phyloP scores from a whole-genome alignment of 176 grass and related monocot species.

The Bothriochloa decipiens region DNA sequence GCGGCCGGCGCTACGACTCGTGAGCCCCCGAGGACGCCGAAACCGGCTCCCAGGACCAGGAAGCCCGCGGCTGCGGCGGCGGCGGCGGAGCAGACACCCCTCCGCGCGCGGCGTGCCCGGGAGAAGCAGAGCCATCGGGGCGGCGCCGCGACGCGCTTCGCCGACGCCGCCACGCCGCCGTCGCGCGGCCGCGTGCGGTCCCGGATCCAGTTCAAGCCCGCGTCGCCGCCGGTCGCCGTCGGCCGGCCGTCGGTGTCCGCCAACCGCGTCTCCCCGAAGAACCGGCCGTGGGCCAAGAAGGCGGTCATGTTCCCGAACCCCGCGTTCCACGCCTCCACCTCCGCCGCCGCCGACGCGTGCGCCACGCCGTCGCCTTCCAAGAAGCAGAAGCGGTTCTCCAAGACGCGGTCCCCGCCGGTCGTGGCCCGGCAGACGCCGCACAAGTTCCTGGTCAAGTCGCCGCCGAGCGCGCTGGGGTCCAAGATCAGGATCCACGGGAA shows the following conservation, averaged over 20 bases:
- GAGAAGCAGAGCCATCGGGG: constrained; percentile 73
- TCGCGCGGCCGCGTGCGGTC: constrained; percentile 51
- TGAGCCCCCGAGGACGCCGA: background rate
- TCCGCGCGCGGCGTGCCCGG: constrained; percentile 59
- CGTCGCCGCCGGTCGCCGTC: constrained; percentile 59
- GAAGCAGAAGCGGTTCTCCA: constrained; percentile 69
- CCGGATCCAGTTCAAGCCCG: constrained; percentile 79
- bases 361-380: constrained; percentile 55
- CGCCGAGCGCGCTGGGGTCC: constrained; percentile 54
- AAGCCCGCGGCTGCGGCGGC: constrained; percentile 12
- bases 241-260: constrained; percentile 51
- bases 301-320: constrained; percentile 89
- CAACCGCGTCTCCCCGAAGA: constrained; percentile 70
- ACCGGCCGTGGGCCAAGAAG: constrained; percentile 82
- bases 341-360: constrained; percentile 37
- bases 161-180: constrained; percentile 57
- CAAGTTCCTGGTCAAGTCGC: constrained; percentile 85
- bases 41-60: background rate
- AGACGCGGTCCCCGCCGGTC: constrained; percentile 67
- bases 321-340: constrained; percentile 43
- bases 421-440: constrained; percentile 45
- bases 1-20: background rate
- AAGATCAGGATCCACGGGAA: constrained; percentile 60
- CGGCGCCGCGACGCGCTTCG: background rate
- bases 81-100: constrained; percentile 42